phyloP scores from a whole-genome alignment of 2,329 filamentous ascomycete genomes.

The Scedosporium dehoogii region DNA sequence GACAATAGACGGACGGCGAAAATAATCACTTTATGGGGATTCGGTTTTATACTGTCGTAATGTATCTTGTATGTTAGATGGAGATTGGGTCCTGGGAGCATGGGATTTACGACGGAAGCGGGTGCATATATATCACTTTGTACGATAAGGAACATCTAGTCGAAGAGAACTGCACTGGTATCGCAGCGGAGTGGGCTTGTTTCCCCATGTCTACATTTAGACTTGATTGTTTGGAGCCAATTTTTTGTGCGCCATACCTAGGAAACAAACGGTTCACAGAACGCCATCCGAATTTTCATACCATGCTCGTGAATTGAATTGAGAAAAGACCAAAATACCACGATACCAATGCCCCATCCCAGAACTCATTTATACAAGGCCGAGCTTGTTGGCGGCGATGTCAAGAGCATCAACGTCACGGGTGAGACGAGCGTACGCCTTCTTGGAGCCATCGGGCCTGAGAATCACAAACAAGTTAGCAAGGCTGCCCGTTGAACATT shows the following conservation, averaged over 20 bases:
- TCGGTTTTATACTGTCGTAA: neutral
- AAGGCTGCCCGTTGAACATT: constrained; percentile 8
- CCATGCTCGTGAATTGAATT: constrained; percentile 7
- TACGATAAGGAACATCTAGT: neutral
- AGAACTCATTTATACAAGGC: constrained; percentile 67
- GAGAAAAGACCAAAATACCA: constrained; percentile 3
- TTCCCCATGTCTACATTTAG: constrained; percentile 3
- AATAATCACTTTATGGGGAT: neutral
- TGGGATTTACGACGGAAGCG: neutral
- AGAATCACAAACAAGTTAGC: constrained; percentile 11
- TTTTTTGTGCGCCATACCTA: constrained; percentile 7
- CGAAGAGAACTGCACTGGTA: neutral
- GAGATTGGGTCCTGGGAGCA: neutral
- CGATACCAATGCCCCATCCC: neutral
- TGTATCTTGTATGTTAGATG: neutral
- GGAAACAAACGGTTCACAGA: constrained; percentile 8
- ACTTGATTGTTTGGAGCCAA: neutral
- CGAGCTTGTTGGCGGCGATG: constrained; percentile 98
- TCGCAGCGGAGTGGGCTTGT: constrained; percentile 1
- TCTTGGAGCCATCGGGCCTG: constrained; percentile 94
- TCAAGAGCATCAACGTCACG: constrained; percentile 96
- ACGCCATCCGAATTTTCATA: constrained; percentile 10
- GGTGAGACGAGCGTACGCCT: constrained; percentile 94
- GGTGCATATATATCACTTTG: neutral
- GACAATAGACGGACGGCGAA: constrained; percentile 13